These are phyloP conservation scores for Dictyostelium purpureum DNA, from an alignment of 78 protist species.

Conservation along the genomic window DNA sequence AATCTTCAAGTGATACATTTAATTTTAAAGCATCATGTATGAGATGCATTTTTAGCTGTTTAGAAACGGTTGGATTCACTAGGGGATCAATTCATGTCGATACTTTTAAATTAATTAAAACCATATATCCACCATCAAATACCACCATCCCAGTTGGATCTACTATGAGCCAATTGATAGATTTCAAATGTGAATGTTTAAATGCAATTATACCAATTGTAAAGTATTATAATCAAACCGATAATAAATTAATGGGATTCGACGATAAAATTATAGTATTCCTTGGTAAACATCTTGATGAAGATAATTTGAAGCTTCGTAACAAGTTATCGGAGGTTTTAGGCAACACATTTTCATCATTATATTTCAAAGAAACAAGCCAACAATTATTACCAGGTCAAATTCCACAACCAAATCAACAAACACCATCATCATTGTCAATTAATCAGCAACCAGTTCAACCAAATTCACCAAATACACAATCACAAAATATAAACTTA, in stretches of 20 bases:
- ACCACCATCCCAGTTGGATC: slow-evolving; percentile 15
- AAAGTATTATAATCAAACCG: slow-evolving; percentile 37
- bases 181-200: slow-evolving; percentile 48
- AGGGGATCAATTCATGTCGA: slow-evolving; percentile 43
- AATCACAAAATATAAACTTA: no score
- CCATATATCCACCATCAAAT: slow-evolving; percentile 20
- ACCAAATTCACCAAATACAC: not conserved
- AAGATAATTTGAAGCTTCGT: not conserved
- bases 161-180: no score
- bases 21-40: slow-evolving; percentile 16
- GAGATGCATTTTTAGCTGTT: slow-evolving; percentile 5
- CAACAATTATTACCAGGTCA: not conserved
- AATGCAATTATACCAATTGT: slow-evolving; percentile 9
- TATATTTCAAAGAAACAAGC: slow-evolving; percentile 11
- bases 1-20: not conserved
- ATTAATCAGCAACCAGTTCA: not conserved
- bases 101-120: slow-evolving; percentile 38
- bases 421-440: not conserved
- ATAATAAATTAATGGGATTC: slow-evolving; percentile 6
- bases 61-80: slow-evolving; percentile 17
- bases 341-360: not conserved
- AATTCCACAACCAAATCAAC: not conserved
- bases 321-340: slow-evolving; percentile 4
- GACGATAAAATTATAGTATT: slow-evolving; percentile 41
- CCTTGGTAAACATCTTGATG: not conserved